These are phyloP conservation scores for Coemansia sp. DNA, from an alignment of 192 early-diverging fungal species.

Conservation along the genomic window DNA sequence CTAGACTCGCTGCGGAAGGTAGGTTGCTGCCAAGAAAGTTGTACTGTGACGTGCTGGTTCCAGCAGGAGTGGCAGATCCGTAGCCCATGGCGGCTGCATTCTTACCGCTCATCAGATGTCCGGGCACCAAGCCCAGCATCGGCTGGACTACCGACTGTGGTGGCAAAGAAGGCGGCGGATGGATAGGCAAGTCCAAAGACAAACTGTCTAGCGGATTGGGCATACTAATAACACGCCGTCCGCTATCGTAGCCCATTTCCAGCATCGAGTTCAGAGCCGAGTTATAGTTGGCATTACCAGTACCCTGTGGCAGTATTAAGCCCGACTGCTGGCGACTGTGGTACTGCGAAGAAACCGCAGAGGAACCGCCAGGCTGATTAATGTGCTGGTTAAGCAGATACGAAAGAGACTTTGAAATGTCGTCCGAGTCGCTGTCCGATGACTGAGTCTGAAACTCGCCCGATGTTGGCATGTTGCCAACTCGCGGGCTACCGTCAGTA, in stretches of 20 bases:
- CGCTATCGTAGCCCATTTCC: slow-evolving; percentile 38
- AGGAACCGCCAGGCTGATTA: not conserved
- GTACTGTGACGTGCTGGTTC: not conserved
- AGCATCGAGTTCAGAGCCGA: slow-evolving; percentile 31
- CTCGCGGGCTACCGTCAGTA: not conserved
- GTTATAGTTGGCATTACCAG: not conserved
- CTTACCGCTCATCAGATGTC: not conserved
- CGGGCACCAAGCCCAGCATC: slow-evolving; percentile 5
- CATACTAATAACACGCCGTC: slow-evolving; percentile 51
- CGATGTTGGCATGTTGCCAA: not conserved
- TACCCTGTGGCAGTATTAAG: not conserved
- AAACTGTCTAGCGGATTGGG: slow-evolving; percentile 53
- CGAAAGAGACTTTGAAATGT: slow-evolving; percentile 44
- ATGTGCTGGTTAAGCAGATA: slow-evolving; percentile 41
- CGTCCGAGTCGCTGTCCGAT: slow-evolving; percentile 45
- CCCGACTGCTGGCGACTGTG: not conserved
- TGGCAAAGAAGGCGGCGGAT: slow-evolving; percentile 31
- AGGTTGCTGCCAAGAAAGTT: not conserved
- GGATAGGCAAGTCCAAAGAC: slow-evolving; percentile 48
- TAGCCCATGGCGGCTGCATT: not conserved
- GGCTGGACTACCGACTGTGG: slow-evolving; percentile 15
- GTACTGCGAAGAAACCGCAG: not conserved
- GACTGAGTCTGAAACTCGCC: slow-evolving; percentile 12
- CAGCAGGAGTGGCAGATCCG: not conserved
- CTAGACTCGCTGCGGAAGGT: not conserved